Evolutionary conservation across 164 flowering plant genomes (phyloP).

Genomic region (Berberis thunbergii): DNA sequence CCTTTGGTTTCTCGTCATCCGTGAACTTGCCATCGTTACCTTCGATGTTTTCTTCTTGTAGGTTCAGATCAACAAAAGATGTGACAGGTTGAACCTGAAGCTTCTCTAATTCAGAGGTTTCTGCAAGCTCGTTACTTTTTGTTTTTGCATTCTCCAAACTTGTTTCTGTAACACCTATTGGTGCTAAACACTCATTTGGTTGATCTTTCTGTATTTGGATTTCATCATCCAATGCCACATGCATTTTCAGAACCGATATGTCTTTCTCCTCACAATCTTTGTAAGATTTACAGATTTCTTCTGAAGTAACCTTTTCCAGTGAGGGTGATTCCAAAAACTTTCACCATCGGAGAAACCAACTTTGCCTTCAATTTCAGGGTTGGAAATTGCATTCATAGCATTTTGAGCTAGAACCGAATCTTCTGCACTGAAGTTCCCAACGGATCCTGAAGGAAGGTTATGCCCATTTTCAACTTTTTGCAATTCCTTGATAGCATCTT

Average conservation of each 20-base stretch:
- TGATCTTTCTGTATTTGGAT: conserved; percentile 9
- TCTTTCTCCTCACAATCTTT: conserved; percentile 14
- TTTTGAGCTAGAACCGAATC: conserved; percentile 7
- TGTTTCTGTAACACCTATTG: background rate
- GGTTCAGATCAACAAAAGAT: background rate
- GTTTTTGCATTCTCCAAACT: conserved; percentile 3
- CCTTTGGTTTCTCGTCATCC: conserved; percentile 2
- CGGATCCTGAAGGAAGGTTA: conserved; percentile 9
- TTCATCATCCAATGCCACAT: conserved; percentile 9
- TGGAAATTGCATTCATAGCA: conserved; percentile 1
- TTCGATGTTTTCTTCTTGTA: conserved; percentile 4
- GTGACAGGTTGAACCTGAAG: background rate
- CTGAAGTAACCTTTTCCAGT: conserved; percentile 12
- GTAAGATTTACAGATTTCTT: conserved; percentile 16
- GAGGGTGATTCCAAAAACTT: conserved; percentile 28
- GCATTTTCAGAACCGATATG: conserved; percentile 1
- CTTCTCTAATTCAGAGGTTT: conserved; percentile 2
- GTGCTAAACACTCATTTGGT: conserved; percentile 5
- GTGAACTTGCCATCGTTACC: background rate
- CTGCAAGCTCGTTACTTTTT: conserved; percentile 2
- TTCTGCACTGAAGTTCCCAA: conserved; percentile 8
- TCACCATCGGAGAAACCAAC: conserved; percentile 22
- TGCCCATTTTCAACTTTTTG: conserved; percentile 14
- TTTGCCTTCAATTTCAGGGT: conserved; percentile 11
- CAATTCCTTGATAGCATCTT: conserved; percentile 7